Conservation (phyloP, 257 asterid genomes). For the Solanum pimpinellifolium region DNA sequence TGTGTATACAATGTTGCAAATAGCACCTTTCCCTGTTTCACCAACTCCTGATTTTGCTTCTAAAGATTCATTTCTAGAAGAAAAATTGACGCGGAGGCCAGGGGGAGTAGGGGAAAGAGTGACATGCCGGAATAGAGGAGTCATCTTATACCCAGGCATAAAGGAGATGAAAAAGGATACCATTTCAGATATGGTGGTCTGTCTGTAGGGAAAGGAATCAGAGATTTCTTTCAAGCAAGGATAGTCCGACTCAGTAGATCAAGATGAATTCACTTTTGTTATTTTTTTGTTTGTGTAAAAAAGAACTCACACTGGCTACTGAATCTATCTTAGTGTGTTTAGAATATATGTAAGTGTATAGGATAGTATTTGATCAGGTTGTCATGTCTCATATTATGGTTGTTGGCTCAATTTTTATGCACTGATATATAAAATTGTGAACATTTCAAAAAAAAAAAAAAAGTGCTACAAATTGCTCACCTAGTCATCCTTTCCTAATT, state of each 20-base stretch:
- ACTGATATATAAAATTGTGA: neutral
- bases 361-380: neutral
- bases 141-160: neutral
- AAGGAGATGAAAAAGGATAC: neutral
- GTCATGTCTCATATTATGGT: neutral
- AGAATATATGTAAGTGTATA: neutral
- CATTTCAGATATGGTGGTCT: neutral
- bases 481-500: neutral
- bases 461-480: neutral
- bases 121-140: neutral
- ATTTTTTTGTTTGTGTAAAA: neutral
- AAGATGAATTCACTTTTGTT: neutral
- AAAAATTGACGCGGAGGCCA: fast-evolving
- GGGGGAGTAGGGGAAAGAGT: neutral
- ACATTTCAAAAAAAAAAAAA: neutral
- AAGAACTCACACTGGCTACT: neutral
- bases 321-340: neutral
- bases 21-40: neutral
- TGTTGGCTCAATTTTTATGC: neutral
- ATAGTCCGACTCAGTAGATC: neutral
- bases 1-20: neutral
- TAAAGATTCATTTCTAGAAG: neutral
- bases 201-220: neutral
- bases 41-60: neutral
- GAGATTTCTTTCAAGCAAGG: neutral